phyloP scores from a whole-genome alignment of 1,139 yeast species.

The Pichia kudriavzevii region DNA sequence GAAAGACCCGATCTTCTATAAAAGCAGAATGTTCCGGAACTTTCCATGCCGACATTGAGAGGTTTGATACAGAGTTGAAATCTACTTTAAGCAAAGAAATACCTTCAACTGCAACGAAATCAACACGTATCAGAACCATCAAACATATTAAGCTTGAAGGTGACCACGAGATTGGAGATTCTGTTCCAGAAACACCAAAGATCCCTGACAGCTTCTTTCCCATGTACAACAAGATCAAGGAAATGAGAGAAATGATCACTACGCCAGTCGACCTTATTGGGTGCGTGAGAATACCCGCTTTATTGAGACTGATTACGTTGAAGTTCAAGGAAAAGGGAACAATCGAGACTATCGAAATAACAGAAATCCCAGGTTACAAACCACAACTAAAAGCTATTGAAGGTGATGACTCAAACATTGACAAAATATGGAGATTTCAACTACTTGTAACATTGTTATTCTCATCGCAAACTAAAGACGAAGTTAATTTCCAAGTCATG shows the following conservation, averaged over 20 bases:
- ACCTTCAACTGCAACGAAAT: no score
- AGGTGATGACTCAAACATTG: constrained; percentile 6
- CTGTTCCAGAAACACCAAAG: constrained; percentile 6
- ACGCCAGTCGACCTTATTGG: constrained; percentile 92
- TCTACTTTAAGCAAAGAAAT: neutral
- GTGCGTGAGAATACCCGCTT: constrained; percentile 66
- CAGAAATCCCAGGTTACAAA: constrained; percentile 4
- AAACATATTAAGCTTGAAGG: constrained; percentile 11
- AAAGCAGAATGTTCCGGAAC: constrained; percentile 1
- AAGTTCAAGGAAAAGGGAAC: constrained; percentile 4
- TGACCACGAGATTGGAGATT: constrained; percentile 4
- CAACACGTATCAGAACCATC: no score
- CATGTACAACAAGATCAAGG: constrained; percentile 54
- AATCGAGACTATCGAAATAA: constrained; percentile 6
- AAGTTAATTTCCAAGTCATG: constrained; percentile 72
- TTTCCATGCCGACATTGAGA: constrained; percentile 5
- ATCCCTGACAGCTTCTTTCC: constrained; percentile 43
- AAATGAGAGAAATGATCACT: constrained; percentile 52
- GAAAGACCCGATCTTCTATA: no score
- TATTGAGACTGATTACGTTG: constrained; percentile 25
- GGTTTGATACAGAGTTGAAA: constrained; percentile 6
- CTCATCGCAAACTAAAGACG: constrained; percentile 90
- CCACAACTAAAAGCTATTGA: constrained; percentile 1
- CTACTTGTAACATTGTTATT: constrained; percentile 74
- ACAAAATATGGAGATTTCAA: constrained; percentile 49